phyloP scores from a whole-genome alignment of 306 rosid species.

The Abrus pulchellus region DNA sequence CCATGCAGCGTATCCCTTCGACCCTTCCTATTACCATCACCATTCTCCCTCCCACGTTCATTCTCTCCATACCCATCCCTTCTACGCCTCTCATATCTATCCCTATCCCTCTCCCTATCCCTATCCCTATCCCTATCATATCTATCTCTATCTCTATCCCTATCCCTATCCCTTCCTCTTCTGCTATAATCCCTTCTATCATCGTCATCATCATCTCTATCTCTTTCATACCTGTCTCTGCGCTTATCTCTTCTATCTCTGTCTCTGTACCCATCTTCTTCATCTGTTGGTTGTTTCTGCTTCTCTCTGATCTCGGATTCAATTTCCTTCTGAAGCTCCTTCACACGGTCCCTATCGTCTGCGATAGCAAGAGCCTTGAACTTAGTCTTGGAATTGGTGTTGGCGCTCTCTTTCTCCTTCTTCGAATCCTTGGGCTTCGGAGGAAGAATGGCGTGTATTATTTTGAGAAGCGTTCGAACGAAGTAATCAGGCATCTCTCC shows the following conservation, averaged over 20 bases:
- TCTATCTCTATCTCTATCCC: neutral
- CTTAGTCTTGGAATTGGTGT: constrained; percentile 47
- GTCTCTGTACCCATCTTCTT: constrained; percentile 46
- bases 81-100: constrained; percentile 45
- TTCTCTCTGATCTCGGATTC: constrained; percentile 62
- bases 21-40: constrained; percentile 48
- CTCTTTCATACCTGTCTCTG: constrained; percentile 49
- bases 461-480: constrained; percentile 67
- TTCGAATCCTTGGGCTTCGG: constrained; percentile 62
- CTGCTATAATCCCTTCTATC: constrained; percentile 8
- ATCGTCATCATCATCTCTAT: constrained; percentile 31
- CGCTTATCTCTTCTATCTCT: constrained; percentile 51
- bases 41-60: constrained; percentile 53
- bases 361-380: constrained; percentile 69
- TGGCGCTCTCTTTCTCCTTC: constrained; percentile 43
- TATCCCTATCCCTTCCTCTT: constrained; percentile 38
- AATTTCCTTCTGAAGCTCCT: constrained; percentile 71
- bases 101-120: constrained; percentile 39
- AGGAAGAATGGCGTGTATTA: constrained; percentile 78
- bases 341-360: constrained; percentile 67
- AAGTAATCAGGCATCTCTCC: constrained; percentile 81
- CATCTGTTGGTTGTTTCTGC: constrained; percentile 30
- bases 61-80: constrained; percentile 54
- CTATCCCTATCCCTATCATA: constrained; percentile 19
- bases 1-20: constrained; percentile 44